These are phyloP conservation scores for Elsinoe batatas DNA, from an alignment of 2,329 filamentous ascomycete genomes.

Conservation along the genomic window DNA sequence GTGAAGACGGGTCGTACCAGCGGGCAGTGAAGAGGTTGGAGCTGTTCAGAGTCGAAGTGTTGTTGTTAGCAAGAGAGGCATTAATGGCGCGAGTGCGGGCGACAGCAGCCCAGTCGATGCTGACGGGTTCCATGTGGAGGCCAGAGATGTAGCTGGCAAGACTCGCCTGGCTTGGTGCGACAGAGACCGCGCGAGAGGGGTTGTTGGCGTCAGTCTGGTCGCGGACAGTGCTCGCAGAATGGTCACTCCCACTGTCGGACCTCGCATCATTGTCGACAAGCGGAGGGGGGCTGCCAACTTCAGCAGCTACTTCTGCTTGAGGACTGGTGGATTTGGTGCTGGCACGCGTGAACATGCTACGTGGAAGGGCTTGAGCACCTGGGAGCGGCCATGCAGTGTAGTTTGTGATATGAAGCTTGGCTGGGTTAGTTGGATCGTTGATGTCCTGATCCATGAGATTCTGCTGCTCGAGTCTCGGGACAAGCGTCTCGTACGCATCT, in stretches of 20 bases:
- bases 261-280: not conserved
- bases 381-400: not conserved
- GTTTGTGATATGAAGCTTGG: not conserved
- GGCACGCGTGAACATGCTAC: not conserved
- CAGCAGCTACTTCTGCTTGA: not conserved
- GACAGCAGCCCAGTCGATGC: slow-evolving; percentile 6
- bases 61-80: not conserved
- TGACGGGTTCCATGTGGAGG: not conserved
- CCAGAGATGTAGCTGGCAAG: not conserved
- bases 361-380: not conserved
- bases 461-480: not conserved
- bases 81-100: not conserved
- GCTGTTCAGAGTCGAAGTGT: not conserved
- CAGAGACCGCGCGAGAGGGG: not conserved
- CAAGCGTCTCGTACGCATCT: not conserved
- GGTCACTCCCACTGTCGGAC: not conserved
- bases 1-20: slow-evolving; percentile 42
- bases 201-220: not conserved
- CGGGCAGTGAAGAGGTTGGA: slow-evolving; percentile 32
- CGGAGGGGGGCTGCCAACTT: not conserved
- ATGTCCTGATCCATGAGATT: slow-evolving; percentile 13
- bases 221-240: not conserved
- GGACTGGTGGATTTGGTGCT: not conserved
- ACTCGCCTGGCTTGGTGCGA: not conserved
- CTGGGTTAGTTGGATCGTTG: not conserved